Evolutionary conservation across 768 basidiomycete species (phyloP).

Genomic region (Asterophora parasitica): DNA sequence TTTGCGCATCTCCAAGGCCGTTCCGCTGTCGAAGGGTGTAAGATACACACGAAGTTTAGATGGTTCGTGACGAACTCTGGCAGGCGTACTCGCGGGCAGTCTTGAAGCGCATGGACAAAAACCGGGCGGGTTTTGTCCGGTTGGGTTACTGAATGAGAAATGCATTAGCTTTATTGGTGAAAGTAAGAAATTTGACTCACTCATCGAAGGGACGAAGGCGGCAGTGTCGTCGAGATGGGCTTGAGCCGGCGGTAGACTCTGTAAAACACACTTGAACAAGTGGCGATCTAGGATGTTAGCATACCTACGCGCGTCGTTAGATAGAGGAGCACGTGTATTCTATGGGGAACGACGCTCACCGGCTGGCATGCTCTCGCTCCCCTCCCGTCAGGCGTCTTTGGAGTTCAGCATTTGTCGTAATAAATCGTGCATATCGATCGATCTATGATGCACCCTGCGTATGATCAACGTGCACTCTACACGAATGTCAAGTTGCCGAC

Average conservation of each 20-base stretch:
- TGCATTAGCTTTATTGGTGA: background rate
- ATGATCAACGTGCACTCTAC: conserved; percentile 15
- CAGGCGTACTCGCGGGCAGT: conserved; percentile 62
- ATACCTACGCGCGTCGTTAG: conserved; percentile 44
- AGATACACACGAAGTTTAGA: background rate
- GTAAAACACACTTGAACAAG: conserved; percentile 74
- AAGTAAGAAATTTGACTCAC: conserved; percentile 32
- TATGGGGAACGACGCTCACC: conserved; percentile 36
- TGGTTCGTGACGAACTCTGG: conserved; percentile 51
- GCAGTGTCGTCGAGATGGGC: conserved; percentile 71
- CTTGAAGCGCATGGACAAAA: conserved; percentile 71
- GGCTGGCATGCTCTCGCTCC: conserved; percentile 76
- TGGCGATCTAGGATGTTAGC: conserved; percentile 74
- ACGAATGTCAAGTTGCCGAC: conserved; percentile 12
- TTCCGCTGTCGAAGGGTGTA: conserved; percentile 41
- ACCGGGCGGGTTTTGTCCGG: conserved; percentile 77
- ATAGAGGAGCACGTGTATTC: background rate
- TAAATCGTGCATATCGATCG: conserved; percentile 81
- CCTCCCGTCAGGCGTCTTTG: conserved; percentile 79
- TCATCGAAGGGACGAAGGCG: conserved; percentile 72
- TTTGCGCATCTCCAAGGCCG: conserved; percentile 66
- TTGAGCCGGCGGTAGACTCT: conserved; percentile 75
- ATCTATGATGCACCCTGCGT: conserved; percentile 47
- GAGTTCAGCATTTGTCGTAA: conserved; percentile 62
- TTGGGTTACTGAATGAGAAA: conserved; percentile 54